Base-by-base conservation (phyloP, 306 rosid species). In the cucumber (Cucumis sativus) region DNA sequence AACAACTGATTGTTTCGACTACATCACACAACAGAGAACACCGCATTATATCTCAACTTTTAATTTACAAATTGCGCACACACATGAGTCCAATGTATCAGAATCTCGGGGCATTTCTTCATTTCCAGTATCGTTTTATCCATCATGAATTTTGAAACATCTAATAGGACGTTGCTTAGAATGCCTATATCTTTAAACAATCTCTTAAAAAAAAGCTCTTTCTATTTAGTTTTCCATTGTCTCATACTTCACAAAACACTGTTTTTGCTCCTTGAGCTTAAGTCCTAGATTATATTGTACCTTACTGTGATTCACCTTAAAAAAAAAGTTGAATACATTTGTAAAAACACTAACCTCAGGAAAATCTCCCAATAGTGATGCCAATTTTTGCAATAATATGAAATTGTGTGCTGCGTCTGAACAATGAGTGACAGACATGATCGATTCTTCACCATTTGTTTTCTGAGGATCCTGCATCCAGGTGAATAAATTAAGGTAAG, bases 321-420 rank as follows among this genome's bases (percentile, higher is more conserved):
- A 67, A n/a, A 63, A 40, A 66, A 41, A 10, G 6, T 41, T 67
- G 74, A 41, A 67, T 41, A 6, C 28, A 18, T 67, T 67, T 41
- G 35, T 33, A 52, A 56, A 47, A 74, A 78, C 54, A 77, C 76
- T 84, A 83, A 90, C 98, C 98, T 92, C 97, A 5, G 98, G 98
- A 85, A 94, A 94, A 58, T 91, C 91, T 81, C 97, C 98, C 85
- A 94, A 81, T 35, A 92, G 79, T 2, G 85, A 77, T 30, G 87
- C 83, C 86, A 94, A 76, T 87, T 88, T 92, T 84, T 92, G 96
- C 76, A 96, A 90, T 65, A 94, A 80, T 73, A 94, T 82, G 85
- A 94, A 92, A 79, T 94, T 92, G 86, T 94, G 91, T 47, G 89
- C 88, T 18, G 97, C 91, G 87, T 94, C 96, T 70, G 91, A 86